Base-by-base conservation (phyloP, 148 eudicot species). In the Persicaria tinctoria region DNA sequence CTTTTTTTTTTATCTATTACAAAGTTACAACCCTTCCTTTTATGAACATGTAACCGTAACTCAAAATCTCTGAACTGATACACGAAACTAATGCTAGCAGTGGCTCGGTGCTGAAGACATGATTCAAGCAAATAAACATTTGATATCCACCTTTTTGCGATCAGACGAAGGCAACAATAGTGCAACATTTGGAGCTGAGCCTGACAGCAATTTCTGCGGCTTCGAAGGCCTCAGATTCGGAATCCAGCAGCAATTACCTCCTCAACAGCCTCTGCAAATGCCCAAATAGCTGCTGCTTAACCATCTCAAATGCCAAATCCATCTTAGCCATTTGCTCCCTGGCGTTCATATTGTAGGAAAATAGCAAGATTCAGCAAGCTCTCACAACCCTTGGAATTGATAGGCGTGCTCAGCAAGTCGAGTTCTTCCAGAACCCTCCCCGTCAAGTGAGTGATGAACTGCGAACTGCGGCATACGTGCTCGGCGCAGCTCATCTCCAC, bases 321-420 rank as follows among this genome's bases (percentile, higher is more conserved):
- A 93, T 60, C 85, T 89, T 76, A 77, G 85, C 84, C 78, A 91
- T 69, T 76, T 91, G 89, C 83, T 93, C 95, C 91, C 89, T 87
- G 0, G 95, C 91, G 80, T 93, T 91, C 84, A 85, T 84, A 76
- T 93, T 93, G 38, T 93, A 93, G 88, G 86, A 77, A 83, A 93
- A 93, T 81, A 93, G 77, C 97, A 87, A 93, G 83, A 84, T 84
- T 81, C 86, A 93, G 84, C 85, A 93, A 79, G 18, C 93, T 93
- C 89, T 93, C 95, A 6, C 89, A 93, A 49, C 98, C 98, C 79
- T 87, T 89, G 0, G 97, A 91, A 70, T 88, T 91, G 75, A 91
- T 91, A 3, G 98, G 97, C 0, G 95, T 86, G 45, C 82, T 82
- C 54, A 88, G 89, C 74, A 91, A 74, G 17, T 74, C 71, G 74